These are phyloP conservation scores for Boletellus deceptivus DNA, from an alignment of 1,284 basidiomycete genomes.

Conservation along the genomic window DNA sequence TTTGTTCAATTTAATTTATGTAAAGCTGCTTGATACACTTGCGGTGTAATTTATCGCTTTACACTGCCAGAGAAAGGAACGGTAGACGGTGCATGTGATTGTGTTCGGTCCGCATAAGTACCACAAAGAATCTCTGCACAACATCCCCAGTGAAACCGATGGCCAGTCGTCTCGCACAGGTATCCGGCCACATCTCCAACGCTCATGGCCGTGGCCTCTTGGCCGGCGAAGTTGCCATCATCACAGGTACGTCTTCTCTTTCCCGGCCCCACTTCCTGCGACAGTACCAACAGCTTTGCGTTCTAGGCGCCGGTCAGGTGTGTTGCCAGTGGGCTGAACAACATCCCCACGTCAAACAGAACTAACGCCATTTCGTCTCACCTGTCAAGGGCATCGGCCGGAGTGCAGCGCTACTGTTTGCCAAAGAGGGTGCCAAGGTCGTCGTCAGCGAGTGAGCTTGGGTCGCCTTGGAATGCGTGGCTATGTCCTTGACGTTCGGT, in stretches of 20 bases:
- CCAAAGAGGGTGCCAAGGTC: conserved; percentile 83
- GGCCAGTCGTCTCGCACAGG: conserved; percentile 67
- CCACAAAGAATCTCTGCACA: background rate
- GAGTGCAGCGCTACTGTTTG: conserved; percentile 73
- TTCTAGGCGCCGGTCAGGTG: conserved; percentile 72
- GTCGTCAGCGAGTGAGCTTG: conserved; percentile 74
- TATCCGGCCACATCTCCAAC: conserved; percentile 66
- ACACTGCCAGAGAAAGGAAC: too few species aligned
- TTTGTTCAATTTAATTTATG: background rate
- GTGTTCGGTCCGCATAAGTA: too few species aligned
- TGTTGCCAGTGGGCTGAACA: conserved; percentile 3
- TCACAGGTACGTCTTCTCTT: conserved; percentile 59
- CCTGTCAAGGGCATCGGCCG: conserved; percentile 66
- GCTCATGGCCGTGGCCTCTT: conserved; percentile 62
- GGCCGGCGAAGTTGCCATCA: conserved; percentile 78
- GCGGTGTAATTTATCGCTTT: too few species aligned
- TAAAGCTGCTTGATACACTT: background rate
- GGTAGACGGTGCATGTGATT: too few species aligned
- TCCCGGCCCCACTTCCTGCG: too few species aligned
- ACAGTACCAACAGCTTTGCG: background rate
- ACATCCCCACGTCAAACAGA: background rate
- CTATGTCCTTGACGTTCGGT: conserved; percentile 1
- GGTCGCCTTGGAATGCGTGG: background rate
- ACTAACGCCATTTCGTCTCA: background rate
- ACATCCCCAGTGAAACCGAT: conserved; percentile 35